Base-by-base conservation (phyloP, 2,329 filamentous ascomycete species). In the Nectriaceae sp. region DNA sequence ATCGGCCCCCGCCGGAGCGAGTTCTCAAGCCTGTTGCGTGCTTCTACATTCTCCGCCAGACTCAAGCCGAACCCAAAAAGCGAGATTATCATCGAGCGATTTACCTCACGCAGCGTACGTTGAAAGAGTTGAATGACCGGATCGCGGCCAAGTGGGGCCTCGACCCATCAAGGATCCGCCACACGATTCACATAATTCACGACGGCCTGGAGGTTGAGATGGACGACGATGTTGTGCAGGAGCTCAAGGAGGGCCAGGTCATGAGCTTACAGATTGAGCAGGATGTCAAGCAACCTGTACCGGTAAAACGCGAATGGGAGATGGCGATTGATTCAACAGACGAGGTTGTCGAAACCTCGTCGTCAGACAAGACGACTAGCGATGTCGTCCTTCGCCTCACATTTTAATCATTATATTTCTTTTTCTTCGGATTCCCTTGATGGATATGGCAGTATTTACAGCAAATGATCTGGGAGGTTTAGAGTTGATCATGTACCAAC, bases 171-270 rank as follows among this genome's bases (percentile, higher is more conserved):
- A 83, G 81, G 52, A 82, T 97, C 6, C 73, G 84, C 1, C 85
- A 88, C 29, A 85, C 86, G 1, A 75, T 96, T 4, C 89, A 84
- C 48, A 75, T 91, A 44, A 86, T 89, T 36, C 77, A 84, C 13
- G 84, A 85, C 55, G 90, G 90, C 0, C 72, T 97, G 2, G 84
- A 91, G 61, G 84, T 97, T 46, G 83, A 95, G 63, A 80, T 97
- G 60, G 94, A 97, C 62, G 91, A 97, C 63, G 91, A 97, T 54
- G 86, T 95, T 40, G 83, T 97, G 24, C 81, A 82, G 38, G 88
- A 93, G 67, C 76, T 97, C 44, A 82, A 84, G 2, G 94, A 99
- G 71, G 92, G 91, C 24, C 90, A 97, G 68, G 93, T 96, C 63
- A 94, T 97, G 87, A 82, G 86, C 49, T 78, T 89, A 48, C 86